Evolutionary conservation across 2,329 filamentous ascomycete species (phyloP), one percentile per base, ranked within the genome.

Genomic region (Neonectria neomacrospora): DNA sequence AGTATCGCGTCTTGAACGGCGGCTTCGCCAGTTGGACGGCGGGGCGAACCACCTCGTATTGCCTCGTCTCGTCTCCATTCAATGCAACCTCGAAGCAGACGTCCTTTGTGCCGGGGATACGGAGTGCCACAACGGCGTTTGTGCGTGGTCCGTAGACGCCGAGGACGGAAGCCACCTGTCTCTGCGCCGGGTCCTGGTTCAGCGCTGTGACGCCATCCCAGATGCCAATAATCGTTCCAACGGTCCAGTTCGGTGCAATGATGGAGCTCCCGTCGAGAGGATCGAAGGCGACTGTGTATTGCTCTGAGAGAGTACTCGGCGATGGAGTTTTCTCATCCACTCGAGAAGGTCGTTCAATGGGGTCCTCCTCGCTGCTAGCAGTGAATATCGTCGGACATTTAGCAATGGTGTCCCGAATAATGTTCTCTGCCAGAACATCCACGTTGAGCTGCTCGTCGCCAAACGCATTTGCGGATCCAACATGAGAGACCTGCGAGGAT

Each of bases 211-310:
- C 39, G 2, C 84, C 84, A 30, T 83, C 80, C 85, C 88, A 90
- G 41, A 90, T 75, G 8, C 87, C 87, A 16, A 88, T 76, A 63
- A 90, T 90, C 50, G 86, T 83, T 22, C 85, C 85, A 9, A 88
- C 85, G 1, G 83, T 80, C 85, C 85, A 88, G 71, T 87, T 87
- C 1, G 85, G 80, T 0, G 79, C 83, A 45, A 88, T 86, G 69
- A 88, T 87, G 65, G 85, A 89, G 74, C 84, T 87, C 11, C 88
- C 88, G 67, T 90, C 88, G 0, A 90, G 81, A 0, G 88, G 88
- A 67, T 90, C 88, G 67, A 90, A 90, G 0, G 86, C 87, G 9
- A 89, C 75, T 0, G 86, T 84, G 75, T 90, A 90, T 28, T 77
- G 71, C 67, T 88, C 83, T 7, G 28, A 22, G 10, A 55, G 52